Base-by-base conservation (phyloP, 768 basidiomycete species). In the Amanita polypyramis region DNA sequence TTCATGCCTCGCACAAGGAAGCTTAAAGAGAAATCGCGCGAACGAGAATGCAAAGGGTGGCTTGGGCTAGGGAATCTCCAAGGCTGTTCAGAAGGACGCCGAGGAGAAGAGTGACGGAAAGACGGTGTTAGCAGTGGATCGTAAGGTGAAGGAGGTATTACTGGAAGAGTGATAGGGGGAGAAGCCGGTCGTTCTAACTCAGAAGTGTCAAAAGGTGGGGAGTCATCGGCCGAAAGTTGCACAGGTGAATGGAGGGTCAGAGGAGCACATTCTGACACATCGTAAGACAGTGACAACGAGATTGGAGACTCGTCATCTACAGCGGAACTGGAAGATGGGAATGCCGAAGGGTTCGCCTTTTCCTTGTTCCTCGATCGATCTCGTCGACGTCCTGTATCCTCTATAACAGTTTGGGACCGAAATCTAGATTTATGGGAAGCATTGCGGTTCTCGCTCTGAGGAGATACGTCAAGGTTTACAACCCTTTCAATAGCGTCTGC, bases 41-140 rank as follows among this genome's bases (percentile, higher is more conserved):
- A 72, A 33, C 64, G 72, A 14, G 77, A 80, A 61, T 86, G 81
- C 35, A 87, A 63, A 1, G 85, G 85, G 56, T 89, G 84, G 49
- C 81, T 85, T 9, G 85, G 84, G 56, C 84, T 88, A 6, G 82
- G 78, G 58, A 80, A 85, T 32, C 83, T 77, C 86, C 86, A 89
- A 2, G 86, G 86, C 51, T 87, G 85, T 55, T 85, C 81, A 14
- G 80, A 84, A 5, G 84, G 83, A 19, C 82, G 75, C 8, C 77
- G 81, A 0, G 80, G 75, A 14, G 84, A 82, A 8, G 83, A 85
- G 61, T 88, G 85, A 33, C 82, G 77, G 61, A 88, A 88, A 3
- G 84, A 75, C 0, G 86, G 86, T 0, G 86, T 86, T 29, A 75
- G 66, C 11, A 77, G 70, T 30, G 86, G 86, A 58, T 89, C 75